Evolutionary conservation across 2,329 filamentous ascomycete genomes (phyloP), one percentile per base, ranked within the genome.

Genomic region (Dothidotthia symphoricarpi): DNA sequence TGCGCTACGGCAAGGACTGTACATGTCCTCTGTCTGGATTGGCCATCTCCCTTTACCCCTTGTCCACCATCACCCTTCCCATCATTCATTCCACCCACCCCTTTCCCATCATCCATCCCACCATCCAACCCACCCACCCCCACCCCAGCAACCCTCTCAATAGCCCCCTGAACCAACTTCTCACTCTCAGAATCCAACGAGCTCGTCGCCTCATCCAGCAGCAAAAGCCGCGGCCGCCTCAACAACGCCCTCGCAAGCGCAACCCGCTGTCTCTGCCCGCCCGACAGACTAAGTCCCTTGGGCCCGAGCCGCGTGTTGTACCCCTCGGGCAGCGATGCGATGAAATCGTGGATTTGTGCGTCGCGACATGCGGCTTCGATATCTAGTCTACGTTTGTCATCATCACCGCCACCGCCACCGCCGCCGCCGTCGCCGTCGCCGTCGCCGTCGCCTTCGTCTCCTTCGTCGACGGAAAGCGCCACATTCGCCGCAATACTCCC

Each of bases 401-500:
- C n/a, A n/a, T n/a, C n/a, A n/a, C n/a, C n/a, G n/a, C n/a, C n/a
- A n/a, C n/a, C n/a, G n/a, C n/a, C n/a, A n/a, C n/a, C n/a, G n/a
- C n/a, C n/a, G n/a, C n/a, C n/a, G n/a, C n/a, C n/a, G n/a, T n/a
- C n/a, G n/a, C n/a, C n/a, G n/a, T n/a, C n/a, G n/a, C n/a, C n/a
- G n/a, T n/a, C n/a, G n/a, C n/a, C n/a, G n/a, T n/a, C n/a, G n/a
- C n/a, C n/a, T 1, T 55, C 57, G 3, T 43, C 46, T 3, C 58
- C 62, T 0, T 28, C 32, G n/a, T 57, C 55, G 4, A 67, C 61
- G 12, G 59, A 63, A 0, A 68, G 49, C 0, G 57, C 45, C 13
- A 71, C 39, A 37, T 72, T 72, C 9, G 70, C 68, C 2, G 53
- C 49, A 27, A 71, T 67, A 1, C 63, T 69, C 40, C 67, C 68